phyloP scores from a whole-genome alignment of 2,329 filamentous ascomycete genomes.

The Exophiala spinifera region DNA sequence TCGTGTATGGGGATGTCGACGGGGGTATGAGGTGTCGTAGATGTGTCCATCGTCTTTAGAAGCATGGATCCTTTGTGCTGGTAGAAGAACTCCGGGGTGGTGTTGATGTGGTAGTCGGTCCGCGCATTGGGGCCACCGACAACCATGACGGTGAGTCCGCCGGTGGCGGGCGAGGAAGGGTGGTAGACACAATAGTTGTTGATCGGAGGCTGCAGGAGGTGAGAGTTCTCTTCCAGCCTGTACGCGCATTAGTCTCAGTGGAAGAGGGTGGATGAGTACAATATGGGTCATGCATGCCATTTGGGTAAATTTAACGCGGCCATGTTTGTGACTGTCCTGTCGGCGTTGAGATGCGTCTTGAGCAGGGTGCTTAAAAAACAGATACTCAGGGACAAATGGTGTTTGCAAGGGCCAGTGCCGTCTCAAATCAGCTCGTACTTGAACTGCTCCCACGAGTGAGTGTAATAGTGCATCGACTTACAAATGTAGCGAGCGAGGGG shows the following conservation, averaged over 20 bases:
- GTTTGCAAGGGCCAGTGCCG: background rate
- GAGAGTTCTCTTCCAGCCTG: slow-evolving; percentile 88
- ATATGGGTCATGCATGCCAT: slow-evolving; percentile 37
- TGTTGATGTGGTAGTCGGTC: slow-evolving; percentile 98
- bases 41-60: slow-evolving; percentile 78
- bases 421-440: background rate
- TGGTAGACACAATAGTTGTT: slow-evolving; percentile 99
- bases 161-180: slow-evolving; percentile 62
- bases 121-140: slow-evolving; percentile 94
- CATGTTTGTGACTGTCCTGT: slow-evolving; percentile 2
- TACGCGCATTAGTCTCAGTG: slow-evolving; percentile 1
- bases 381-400: background rate
- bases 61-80: slow-evolving; percentile 92
- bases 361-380: background rate
- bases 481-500: background rate
- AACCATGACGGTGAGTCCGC: slow-evolving; percentile 88
- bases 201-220: slow-evolving; percentile 87
- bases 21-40: slow-evolving; percentile 56
- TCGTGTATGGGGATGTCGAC: slow-evolving; percentile 85
- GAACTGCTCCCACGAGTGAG: background rate
- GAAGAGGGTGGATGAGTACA: background rate
- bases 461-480: background rate
- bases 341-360: background rate
- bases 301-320: slow-evolving; percentile 43
- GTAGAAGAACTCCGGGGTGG: slow-evolving; percentile 96